Conservation (phyloP, 345 rosid genomes). For the Hibiscus trionum region DNA sequence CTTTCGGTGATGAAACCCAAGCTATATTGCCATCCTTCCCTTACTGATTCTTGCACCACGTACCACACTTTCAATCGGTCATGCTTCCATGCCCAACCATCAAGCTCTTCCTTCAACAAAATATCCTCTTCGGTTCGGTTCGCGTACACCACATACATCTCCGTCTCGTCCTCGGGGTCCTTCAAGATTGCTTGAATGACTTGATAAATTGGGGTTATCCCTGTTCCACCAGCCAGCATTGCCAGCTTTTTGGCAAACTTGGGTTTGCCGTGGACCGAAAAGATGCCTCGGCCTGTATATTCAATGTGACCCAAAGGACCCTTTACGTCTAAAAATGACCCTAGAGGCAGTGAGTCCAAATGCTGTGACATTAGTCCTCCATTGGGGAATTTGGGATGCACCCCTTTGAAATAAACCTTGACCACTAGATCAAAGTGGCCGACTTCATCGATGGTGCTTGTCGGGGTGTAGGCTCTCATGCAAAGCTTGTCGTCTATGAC, state of each 20-base stretch:
- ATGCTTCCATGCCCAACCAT: conserved; percentile 59
- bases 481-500: conserved; percentile 55
- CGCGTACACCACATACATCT: conserved; percentile 77
- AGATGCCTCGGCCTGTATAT: conserved; percentile 64
- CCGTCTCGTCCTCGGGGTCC: conserved; percentile 73
- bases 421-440: conserved; percentile 80
- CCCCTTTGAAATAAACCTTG: conserved; percentile 68
- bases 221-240: conserved; percentile 94
- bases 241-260: conserved; percentile 71
- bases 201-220: conserved; percentile 86
- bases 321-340: conserved; percentile 57
- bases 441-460: conserved; percentile 47
- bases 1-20: conserved; percentile 59
- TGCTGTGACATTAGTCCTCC: conserved; percentile 89
- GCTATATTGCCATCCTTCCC: conserved; percentile 80
- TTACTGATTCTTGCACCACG: conserved; percentile 46
- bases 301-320: conserved; percentile 90
- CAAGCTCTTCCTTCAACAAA: conserved; percentile 68
- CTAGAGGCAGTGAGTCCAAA: conserved; percentile 58
- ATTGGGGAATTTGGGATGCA: conserved; percentile 68
- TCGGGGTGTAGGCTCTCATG: conserved; percentile 87
- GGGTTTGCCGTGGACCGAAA: conserved; percentile 66
- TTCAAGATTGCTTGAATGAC: conserved; percentile 63
- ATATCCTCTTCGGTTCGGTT: conserved; percentile 87
- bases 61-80: conserved; percentile 80